These are phyloP conservation scores for Solanum megistacrolobum DNA, from an alignment of 257 asterid genomes.

Conservation along the genomic window DNA sequence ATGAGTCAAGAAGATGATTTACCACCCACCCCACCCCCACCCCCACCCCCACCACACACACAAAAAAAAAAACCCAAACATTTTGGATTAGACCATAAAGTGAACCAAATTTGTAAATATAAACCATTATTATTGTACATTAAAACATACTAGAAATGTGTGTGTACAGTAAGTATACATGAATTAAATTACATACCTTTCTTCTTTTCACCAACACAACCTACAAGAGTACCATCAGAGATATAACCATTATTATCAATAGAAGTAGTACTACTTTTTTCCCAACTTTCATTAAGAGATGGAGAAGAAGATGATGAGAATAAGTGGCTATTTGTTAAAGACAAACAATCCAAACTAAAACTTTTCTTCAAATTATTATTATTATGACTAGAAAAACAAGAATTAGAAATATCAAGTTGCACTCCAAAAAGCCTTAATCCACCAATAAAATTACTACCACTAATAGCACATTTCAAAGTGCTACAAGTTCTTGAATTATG, in stretches of 20 bases:
- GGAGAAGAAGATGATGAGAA: not conserved
- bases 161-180: not conserved
- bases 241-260: not conserved
- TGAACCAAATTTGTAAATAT: not conserved
- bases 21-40: not conserved
- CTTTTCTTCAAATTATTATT: not conserved
- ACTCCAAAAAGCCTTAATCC: constrained; percentile 7
- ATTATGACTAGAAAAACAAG: not conserved
- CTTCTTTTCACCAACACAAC: constrained; percentile 4
- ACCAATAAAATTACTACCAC: not conserved
- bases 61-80: not conserved
- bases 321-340: not conserved
- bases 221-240: constrained; percentile 1
- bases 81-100: not conserved
- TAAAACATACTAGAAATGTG: not conserved
- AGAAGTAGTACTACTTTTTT: not conserved
- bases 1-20: not conserved
- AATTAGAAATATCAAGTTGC: not conserved
- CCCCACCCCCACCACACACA: not conserved
- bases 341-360: constrained; percentile 1
- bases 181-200: constrained; percentile 9
- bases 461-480: not conserved
- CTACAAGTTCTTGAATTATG: constrained; percentile 13
- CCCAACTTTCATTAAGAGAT: not conserved
- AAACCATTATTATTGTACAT: not conserved